These are phyloP conservation scores for Conoideocrella luteorostrata DNA, from an alignment of 2,329 filamentous ascomycete genomes.

Conservation along the genomic window DNA sequence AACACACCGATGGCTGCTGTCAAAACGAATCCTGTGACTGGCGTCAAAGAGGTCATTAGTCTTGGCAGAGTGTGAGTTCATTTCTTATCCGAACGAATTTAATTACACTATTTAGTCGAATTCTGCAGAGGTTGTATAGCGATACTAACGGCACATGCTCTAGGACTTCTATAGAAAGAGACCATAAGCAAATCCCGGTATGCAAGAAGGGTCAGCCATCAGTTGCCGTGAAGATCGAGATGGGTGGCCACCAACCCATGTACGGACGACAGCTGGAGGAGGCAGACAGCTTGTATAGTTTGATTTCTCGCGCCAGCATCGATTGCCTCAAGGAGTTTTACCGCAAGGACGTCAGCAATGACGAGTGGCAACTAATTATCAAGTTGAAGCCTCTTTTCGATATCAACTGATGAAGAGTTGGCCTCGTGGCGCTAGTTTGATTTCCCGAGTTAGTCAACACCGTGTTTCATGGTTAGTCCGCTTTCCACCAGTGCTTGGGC, in stretches of 20 bases:
- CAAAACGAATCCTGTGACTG: conserved; percentile 72
- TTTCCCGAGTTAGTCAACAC: too few species aligned
- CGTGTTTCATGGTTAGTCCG: too few species aligned
- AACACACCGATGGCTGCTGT: conserved; percentile 88
- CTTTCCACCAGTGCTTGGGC: too few species aligned
- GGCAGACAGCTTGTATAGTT: conserved; percentile 77
- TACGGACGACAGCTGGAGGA: conserved; percentile 96
- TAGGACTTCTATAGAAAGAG: conserved; percentile 92
- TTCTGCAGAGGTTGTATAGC: too few species aligned
- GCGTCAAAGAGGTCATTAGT: conserved; percentile 73
- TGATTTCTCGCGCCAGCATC: conserved; percentile 82
- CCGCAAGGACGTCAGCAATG: conserved; percentile 75
- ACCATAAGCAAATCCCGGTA: conserved; percentile 87
- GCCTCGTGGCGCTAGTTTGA: too few species aligned
- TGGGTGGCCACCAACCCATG: conserved; percentile 81
- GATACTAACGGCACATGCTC: background rate
- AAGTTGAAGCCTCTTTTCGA: conserved; percentile 95
- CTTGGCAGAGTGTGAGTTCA: conserved; percentile 85
- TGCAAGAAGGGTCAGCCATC: conserved; percentile 98
- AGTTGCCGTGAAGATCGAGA: conserved; percentile 95
- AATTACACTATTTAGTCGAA: too few species aligned
- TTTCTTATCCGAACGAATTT: background rate
- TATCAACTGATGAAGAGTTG: conserved; percentile 50
- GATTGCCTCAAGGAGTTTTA: conserved; percentile 97
- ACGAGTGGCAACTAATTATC: conserved; percentile 92